Base-by-base conservation (phyloP, 2,329 filamentous ascomycete genomes). In the Alternaria longipes region DNA sequence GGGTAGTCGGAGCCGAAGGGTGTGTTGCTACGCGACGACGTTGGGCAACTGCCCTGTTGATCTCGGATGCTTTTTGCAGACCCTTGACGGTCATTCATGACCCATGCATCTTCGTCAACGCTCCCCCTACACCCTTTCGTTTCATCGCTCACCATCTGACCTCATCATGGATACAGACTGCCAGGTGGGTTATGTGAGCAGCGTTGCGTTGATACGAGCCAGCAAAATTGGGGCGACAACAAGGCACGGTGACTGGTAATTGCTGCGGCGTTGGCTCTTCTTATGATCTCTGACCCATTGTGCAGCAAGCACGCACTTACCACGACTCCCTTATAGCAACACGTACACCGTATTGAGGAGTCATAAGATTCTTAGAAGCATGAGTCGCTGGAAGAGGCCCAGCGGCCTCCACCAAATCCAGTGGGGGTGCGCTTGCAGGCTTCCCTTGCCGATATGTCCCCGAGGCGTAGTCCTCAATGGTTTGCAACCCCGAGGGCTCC, bases 381-480 rank as follows among this genome's bases (percentile, higher is more conserved):
- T 38, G 46, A 26, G 34, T 38, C 46, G 46, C 46, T 38, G 12
- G 8, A 50, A 34, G 24, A 40, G 42, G 34, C 44, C 36, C 42
- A 45, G n/a, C 11, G 40, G 52, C 46, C 20, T 44, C 41, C 51
- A 54, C 40, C 51, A 32, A 52, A 46, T 59, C 32, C 55, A 44
- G 53, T 41, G 57, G 53, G 40, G 46, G 20, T 46, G 45, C 46
- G 57, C 57, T 56, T 56, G 45, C 54, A 55, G 38, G 40, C 30
- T 51, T 18, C 18, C 51, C n/a, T 26, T 51, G 57, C 57, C 57
- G 57, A 56, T 47, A 36, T 51, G 30, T 12, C 28, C 40, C 57
- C 57, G 57, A 56, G 38, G 45, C 57, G 53, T 56, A 50, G 46
- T 50, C 57, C 55, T 28, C 45, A 60, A 56, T 46, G 24, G 57